Evolutionary conservation across 2,329 filamentous ascomycete genomes (phyloP).

Genomic region (Colletotrichum costaricense): DNA sequence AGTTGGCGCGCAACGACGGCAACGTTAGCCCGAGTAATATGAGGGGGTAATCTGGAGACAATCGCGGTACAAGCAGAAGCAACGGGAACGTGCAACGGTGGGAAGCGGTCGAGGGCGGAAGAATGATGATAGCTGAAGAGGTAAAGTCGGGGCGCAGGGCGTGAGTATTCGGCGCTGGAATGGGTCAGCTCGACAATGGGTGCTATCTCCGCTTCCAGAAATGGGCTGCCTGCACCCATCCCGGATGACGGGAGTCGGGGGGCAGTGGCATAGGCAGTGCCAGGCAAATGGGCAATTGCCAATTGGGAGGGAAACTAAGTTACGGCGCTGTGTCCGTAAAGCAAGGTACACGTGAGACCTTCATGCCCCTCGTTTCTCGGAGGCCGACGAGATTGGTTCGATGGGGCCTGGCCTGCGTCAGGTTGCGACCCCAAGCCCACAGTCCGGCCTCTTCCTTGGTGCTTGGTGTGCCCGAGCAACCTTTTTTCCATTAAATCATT

Average conservation of each 20-base stretch:
- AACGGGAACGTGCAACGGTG: slow-evolving; percentile 2
- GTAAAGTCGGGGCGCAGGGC: slow-evolving; percentile 30
- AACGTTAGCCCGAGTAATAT: slow-evolving; percentile 9
- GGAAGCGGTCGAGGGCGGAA: slow-evolving; percentile 19
- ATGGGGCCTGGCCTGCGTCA: slow-evolving; percentile 30
- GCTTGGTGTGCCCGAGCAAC: slow-evolving; percentile 30
- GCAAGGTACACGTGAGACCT: slow-evolving; percentile 36
- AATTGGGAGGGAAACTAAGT: background rate
- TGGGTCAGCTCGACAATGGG: slow-evolving; percentile 20
- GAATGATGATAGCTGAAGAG: slow-evolving; percentile 10
- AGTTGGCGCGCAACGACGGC: slow-evolving; percentile 9
- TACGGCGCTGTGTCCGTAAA: slow-evolving; percentile 12
- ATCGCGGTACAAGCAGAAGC: background rate
- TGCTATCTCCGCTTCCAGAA: slow-evolving; percentile 29
- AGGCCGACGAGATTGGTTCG: slow-evolving; percentile 31
- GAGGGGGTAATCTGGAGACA: background rate
- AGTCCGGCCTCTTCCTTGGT: slow-evolving; percentile 29
- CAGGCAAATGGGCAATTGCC: background rate
- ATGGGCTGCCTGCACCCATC: slow-evolving; percentile 12
- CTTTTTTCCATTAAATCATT: background rate
- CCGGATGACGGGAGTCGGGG: slow-evolving; percentile 1
- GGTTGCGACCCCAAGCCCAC: slow-evolving; percentile 31
- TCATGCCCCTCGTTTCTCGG: slow-evolving; percentile 22
- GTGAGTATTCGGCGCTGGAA: slow-evolving; percentile 24
- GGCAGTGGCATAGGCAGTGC: background rate